Percentiles rank a stretch among this genome's conserved stretches.
Evolutionary conservation across 495 filamentous ascomycete genomes (phyloP).

Genomic region (Cryomyces minteri): DNA sequence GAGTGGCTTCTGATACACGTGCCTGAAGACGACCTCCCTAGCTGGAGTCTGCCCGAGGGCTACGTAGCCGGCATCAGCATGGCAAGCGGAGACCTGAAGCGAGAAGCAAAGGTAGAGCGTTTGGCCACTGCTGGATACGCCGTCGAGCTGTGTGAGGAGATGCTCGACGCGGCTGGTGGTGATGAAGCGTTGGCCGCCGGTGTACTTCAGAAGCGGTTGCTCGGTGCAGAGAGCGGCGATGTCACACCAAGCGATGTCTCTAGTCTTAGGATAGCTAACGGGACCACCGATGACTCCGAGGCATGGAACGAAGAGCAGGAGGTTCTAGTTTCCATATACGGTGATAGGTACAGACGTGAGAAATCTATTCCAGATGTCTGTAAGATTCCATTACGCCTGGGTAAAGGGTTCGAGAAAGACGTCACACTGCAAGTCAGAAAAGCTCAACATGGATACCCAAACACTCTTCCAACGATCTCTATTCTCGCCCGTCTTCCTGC

Average conservation of each 20-base stretch:
- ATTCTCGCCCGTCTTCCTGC: slow-evolving; percentile 58
- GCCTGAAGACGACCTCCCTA: slow-evolving; percentile 84
- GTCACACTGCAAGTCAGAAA: slow-evolving; percentile 31
- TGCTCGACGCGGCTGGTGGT: slow-evolving; percentile 43
- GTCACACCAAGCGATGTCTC: not conserved
- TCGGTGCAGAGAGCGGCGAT: slow-evolving; percentile 5
- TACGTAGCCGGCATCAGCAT: slow-evolving; percentile 80
- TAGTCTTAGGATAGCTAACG: not conserved
- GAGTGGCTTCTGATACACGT: slow-evolving; percentile 93
- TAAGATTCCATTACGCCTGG: slow-evolving; percentile 37
- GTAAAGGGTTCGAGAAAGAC: slow-evolving; percentile 6
- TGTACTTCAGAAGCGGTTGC: slow-evolving; percentile 51
- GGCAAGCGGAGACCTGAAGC: slow-evolving; percentile 56
- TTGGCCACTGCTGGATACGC: slow-evolving; percentile 71
- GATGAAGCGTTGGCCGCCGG: slow-evolving; percentile 71
- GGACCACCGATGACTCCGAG: slow-evolving; percentile 16
- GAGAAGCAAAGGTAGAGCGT: slow-evolving; percentile 64
- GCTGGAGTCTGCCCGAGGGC: slow-evolving; percentile 75
- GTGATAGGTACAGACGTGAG: slow-evolving; percentile 35
- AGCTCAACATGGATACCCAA: slow-evolving; percentile 47
- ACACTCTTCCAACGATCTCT: slow-evolving; percentile 53
- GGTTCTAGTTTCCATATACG: slow-evolving; percentile 65
- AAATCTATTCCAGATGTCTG: slow-evolving; percentile 34
- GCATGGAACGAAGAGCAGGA: slow-evolving; percentile 76
- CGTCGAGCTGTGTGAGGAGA: slow-evolving; percentile 56